Percentiles rank a stretch among this genome's conserved stretches.
phyloP scores from a whole-genome alignment of 306 rosid genomes.

The Castanea crenata region DNA sequence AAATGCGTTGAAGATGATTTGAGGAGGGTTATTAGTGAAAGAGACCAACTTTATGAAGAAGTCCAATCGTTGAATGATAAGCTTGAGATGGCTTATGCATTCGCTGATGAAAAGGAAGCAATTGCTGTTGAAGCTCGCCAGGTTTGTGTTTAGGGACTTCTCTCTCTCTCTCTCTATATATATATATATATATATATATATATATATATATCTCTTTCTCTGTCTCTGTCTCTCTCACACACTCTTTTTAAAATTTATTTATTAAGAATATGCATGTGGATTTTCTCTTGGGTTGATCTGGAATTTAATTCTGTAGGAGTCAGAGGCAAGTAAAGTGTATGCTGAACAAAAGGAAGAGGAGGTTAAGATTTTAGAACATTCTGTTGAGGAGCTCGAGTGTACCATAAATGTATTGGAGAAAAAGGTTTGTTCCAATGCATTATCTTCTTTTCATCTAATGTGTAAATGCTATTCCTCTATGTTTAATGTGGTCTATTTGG shows the following conservation, averaged over 20 bases:
- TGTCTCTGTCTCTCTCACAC: no score
- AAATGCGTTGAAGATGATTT: constrained; percentile 65
- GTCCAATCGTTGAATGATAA: constrained; percentile 56
- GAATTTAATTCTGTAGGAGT: constrained; percentile 52
- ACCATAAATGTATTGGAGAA: constrained; percentile 90
- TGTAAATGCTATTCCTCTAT: no score
- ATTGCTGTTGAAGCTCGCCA: constrained; percentile 74
- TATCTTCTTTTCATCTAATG: neutral
- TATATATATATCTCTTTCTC: no score
- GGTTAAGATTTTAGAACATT: constrained; percentile 82
- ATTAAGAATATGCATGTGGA: constrained; percentile 13
- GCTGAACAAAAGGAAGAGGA: constrained; percentile 97
- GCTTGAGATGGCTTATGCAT: constrained; percentile 76
- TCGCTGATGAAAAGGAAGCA: constrained; percentile 91
- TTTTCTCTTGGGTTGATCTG: constrained; percentile 18
- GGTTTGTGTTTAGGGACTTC: constrained; percentile 44
- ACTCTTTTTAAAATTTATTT: constrained; percentile 1
- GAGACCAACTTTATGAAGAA: constrained; percentile 72
- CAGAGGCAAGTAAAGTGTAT: constrained; percentile 73
- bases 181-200: no score
- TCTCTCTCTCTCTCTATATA: neutral
- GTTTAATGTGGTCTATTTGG: no score
- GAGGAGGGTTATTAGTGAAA: constrained; percentile 51
- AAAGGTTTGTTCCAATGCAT: constrained; percentile 54
- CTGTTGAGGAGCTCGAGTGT: constrained; percentile 92